Base-by-base conservation (phyloP, 2,329 filamentous ascomycete genomes). In the Pestalotiopsis sp. region DNA sequence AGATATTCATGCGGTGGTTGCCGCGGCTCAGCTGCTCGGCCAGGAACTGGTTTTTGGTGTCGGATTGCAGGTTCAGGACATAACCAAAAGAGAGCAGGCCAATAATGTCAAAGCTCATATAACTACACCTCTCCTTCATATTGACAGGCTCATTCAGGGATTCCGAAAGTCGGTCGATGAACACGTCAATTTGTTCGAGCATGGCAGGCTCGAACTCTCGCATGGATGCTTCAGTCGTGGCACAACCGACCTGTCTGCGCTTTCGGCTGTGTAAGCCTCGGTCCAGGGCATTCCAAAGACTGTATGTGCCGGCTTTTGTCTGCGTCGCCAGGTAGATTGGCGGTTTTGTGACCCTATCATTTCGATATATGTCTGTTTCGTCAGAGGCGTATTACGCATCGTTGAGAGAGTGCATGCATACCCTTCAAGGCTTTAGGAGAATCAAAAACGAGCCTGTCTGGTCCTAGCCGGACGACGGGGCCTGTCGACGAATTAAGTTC, bases 381-480 rank as follows among this genome's bases (percentile, higher is more conserved):
- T 59, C 25, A 45, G 6, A 45, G 20, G 56, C 4, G 23, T 5
- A 23, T n/a, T 5, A 5, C 52, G 9, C 56, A 59, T 13, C 56
- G 9, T 4, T 1, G 12, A 14, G 7, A 25, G 20, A 23, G 3
- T 23, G 17, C 13, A 13, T 25, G 12, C 14, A n/a, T 65, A 52
- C 39, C 62, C 6, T 52, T n/a, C 14, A 73, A 68, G 14, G 72
- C 73, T 23, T 66, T 69, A 12, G 45, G 61, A 6, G 72, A 68
- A 36, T 72, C 71, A 65, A 74, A 73, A 4, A 74, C 69, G 4
- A 74, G 70, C 36, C 69, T 72, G 41, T 74, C 69, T 11, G 72
- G 72, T 4, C 71, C 69, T 31, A 69, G 62, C 27, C 73, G 66
- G 17, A 74, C 27, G 4, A 74, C 71, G 7, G 70, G 64, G 17